Percentiles rank a stretch among this genome's conserved stretches.
Conservation (phyloP, 2,329 filamentous ascomycete species). For the Xylariaceae sp. region DNA sequence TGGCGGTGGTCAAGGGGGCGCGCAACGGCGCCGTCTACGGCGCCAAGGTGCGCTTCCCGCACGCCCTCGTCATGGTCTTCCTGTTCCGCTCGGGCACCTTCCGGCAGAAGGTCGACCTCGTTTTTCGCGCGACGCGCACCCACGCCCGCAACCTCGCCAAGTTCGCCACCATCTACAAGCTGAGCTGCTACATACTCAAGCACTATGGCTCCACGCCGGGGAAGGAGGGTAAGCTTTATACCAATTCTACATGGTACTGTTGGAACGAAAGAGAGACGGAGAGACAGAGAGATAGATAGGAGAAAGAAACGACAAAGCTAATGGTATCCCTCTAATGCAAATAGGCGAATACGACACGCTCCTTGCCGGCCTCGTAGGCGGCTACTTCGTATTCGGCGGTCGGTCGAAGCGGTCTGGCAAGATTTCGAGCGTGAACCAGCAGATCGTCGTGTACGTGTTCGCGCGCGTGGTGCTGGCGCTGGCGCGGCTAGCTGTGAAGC, state of each 20-base stretch:
- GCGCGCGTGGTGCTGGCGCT: constrained; percentile 86
- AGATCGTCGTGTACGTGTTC: constrained; percentile 98
- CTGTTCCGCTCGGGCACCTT: constrained; percentile 92
- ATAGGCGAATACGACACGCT: constrained; percentile 81
- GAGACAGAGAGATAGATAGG: not conserved
- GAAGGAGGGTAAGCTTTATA: constrained; percentile 57
- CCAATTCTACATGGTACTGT: not conserved
- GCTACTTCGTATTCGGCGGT: constrained; percentile 88
- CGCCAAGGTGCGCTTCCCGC: constrained; percentile 95
- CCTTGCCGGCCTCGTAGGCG: constrained; percentile 84
- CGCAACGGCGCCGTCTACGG: constrained; percentile 98
- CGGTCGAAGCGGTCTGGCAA: constrained; percentile 67
- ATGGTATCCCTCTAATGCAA: not conserved
- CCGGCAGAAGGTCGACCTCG: constrained; percentile 76
- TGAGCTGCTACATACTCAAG: constrained; percentile 76
- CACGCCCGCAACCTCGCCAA: constrained; percentile 91
- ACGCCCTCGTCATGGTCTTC: constrained; percentile 97
- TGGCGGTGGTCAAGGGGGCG: constrained; percentile 88
- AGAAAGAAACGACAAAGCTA: not conserved
- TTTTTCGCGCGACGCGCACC: constrained; percentile 85
- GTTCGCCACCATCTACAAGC: constrained; percentile 92
- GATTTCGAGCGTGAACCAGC: constrained; percentile 85
- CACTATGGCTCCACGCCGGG: constrained; percentile 63
- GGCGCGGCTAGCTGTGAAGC: constrained; percentile 81
- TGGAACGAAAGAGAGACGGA: not conserved